Base-by-base conservation (phyloP, 2,329 filamentous ascomycete genomes). In the Aureobasidium lini region DNA sequence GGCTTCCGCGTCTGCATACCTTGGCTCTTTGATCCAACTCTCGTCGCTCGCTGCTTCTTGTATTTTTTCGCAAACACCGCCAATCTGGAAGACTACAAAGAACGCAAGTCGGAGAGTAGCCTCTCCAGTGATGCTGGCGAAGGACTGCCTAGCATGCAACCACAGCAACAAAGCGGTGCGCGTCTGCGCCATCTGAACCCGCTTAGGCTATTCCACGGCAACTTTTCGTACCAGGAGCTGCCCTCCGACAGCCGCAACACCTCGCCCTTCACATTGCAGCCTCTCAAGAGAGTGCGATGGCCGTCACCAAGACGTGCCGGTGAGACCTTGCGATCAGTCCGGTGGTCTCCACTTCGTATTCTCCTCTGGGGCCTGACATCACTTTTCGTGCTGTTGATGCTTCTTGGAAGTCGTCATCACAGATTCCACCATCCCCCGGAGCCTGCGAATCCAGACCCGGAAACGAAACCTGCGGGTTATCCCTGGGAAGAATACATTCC, bases 171-270 rank as follows among this genome's bases (percentile, higher is more conserved):
- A 67, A 66, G 64, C 62, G 62, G 63, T 36, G 63, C 66, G 44
- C 66, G 70, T 44, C 70, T 76, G 63, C 73, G 73, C 64, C 69
- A 72, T 61, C 66, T 75, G 63, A 77, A 77, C 62, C 76, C 76
- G 28, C 69, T 76, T 62, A 76, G 76, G 62, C 68, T 78, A 64
- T 72, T 78, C 64, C 69, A 73, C 60, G 68, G 71, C 60, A 71
- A 69, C 67, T 75, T 77, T 70, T 71, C 71, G 61, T 79, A 79
- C 69, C 75, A 78, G 64, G 73, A 73, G 66, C 65, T 79, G 59
- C 75, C 75, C 48, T 71, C 69, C 62, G 74, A 76, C 60, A 73
- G 70, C 67, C 72, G 74, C 67, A 66, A 64, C 63, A 66, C 68
- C n/a, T 74, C 72, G 42, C 72, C 72, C 15, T 70, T 72, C 66